These are phyloP conservation scores for Solanum lycopersicoides DNA, from an alignment of 257 asterid genomes.

Conservation along the genomic window DNA sequence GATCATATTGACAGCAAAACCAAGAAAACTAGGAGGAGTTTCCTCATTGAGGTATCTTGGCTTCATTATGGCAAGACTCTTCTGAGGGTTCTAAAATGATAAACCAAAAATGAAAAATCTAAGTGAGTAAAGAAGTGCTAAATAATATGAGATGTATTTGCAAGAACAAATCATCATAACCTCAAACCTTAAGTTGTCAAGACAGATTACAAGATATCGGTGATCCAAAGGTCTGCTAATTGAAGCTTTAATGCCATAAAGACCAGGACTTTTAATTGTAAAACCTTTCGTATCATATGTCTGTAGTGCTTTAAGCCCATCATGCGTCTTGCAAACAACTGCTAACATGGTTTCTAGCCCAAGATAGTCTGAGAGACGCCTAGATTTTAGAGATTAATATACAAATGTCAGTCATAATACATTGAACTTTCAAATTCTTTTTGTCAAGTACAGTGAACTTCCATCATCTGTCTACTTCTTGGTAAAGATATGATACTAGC, in stretches of 20 bases:
- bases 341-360: slow-evolving; percentile 55
- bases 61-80: slow-evolving; percentile 55
- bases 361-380: too few relatives aligned
- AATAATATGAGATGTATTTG: neutral
- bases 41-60: slow-evolving; percentile 54
- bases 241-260: slow-evolving; percentile 49
- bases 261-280: slow-evolving; percentile 30
- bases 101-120: slow-evolving; percentile 12
- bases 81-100: slow-evolving; percentile 32
- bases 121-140: neutral
- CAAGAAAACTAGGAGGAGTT: slow-evolving; percentile 69
- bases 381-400: too few relatives aligned
- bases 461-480: too few relatives aligned
- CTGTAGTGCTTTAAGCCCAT: slow-evolving; percentile 57
- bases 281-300: slow-evolving; percentile 43
- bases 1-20: slow-evolving; percentile 88
- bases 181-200: slow-evolving; percentile 53
- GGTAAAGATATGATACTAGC: neutral
- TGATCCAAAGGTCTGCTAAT: slow-evolving; percentile 37
- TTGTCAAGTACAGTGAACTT: too few relatives aligned
- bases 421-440: too few relatives aligned
- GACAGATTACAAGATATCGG: slow-evolving; percentile 55
- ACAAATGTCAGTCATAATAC: too few relatives aligned
- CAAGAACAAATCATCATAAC: neutral
- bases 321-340: slow-evolving; percentile 61